phyloP scores from a whole-genome alignment of 805 yeast species.

The Metschnikowia santaceciliae region DNA sequence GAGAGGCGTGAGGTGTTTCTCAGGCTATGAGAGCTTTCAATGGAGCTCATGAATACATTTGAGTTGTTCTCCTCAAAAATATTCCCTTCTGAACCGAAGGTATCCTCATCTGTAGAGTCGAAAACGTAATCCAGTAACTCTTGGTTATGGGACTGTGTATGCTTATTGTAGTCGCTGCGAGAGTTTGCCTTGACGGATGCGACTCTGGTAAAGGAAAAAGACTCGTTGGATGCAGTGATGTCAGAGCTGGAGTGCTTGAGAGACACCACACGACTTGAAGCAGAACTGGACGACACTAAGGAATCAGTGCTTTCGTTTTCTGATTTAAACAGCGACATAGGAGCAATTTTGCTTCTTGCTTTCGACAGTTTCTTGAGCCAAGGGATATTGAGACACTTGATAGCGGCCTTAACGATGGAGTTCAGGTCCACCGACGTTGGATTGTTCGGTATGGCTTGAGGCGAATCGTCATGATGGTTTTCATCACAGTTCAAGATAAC shows the following conservation, averaged over 20 bases:
- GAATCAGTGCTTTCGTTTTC: constrained; percentile 1
- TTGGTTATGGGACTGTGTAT: constrained; percentile 28
- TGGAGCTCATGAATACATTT: constrained; percentile 23
- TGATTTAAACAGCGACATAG: background rate
- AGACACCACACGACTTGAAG: background rate
- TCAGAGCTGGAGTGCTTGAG: constrained; percentile 12
- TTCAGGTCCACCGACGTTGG: constrained; percentile 1
- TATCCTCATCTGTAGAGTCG: background rate
- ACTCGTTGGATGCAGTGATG: constrained; percentile 14
- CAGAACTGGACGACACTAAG: background rate
- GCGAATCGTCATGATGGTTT: background rate
- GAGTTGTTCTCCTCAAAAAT: constrained; percentile 23
- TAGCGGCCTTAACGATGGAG: constrained; percentile 29
- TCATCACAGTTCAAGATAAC: constrained; percentile 32
- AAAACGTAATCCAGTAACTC: constrained; percentile 1
- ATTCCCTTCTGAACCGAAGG: background rate
- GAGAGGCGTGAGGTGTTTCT: background rate
- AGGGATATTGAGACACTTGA: constrained; percentile 29
- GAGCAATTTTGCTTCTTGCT: background rate
- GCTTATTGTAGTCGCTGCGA: constrained; percentile 33
- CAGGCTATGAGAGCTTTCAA: background rate
- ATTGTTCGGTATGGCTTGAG: background rate
- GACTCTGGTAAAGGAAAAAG: constrained; percentile 14
- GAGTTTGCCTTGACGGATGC: constrained; percentile 35
- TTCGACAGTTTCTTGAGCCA: constrained; percentile 26